phyloP scores from a whole-genome alignment of 208 protist species.

The Trypanosoma conorhini region DNA sequence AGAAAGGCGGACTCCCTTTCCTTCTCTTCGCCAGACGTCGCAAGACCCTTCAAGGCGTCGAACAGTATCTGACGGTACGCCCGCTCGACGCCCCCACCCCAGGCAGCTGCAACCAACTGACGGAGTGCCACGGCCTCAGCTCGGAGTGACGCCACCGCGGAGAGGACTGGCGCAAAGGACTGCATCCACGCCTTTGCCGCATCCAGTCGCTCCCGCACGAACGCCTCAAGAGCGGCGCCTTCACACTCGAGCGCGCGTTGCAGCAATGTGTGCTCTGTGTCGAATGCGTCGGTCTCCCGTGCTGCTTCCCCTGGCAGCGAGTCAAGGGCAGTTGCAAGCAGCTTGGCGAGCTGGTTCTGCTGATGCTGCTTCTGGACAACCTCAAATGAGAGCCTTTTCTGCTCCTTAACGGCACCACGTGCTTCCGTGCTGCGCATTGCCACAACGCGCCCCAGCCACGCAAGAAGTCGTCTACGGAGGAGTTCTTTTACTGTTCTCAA shows the following conservation, averaged over 20 bases:
- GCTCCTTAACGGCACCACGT: background rate
- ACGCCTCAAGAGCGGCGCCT: slow-evolving; percentile 27
- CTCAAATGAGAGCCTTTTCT: slow-evolving; percentile 12
- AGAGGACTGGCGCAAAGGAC: slow-evolving; percentile 21
- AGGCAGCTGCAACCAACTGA: slow-evolving; percentile 59
- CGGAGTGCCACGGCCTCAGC: slow-evolving; percentile 51
- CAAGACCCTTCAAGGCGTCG: slow-evolving; percentile 20
- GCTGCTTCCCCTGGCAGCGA: slow-evolving; percentile 1
- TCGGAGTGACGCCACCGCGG: slow-evolving; percentile 61
- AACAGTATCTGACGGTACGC: slow-evolving; percentile 43
- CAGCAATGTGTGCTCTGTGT: slow-evolving; percentile 9
- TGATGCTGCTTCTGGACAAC: slow-evolving; percentile 14
- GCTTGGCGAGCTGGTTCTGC: slow-evolving; percentile 10
- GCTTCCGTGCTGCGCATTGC: background rate
- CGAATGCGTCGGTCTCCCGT: background rate
- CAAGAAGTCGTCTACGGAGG: background rate
- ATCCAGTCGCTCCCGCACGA: slow-evolving; percentile 31
- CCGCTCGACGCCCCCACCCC: slow-evolving; percentile 75
- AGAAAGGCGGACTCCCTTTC: slow-evolving; percentile 42
- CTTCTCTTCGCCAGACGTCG: slow-evolving; percentile 22
- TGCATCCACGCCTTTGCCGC: slow-evolving; percentile 62
- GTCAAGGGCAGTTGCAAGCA: slow-evolving; percentile 5
- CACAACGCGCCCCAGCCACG: slow-evolving; percentile 6
- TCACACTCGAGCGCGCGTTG: slow-evolving; percentile 11
- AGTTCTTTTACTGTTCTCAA: slow-evolving; percentile 1